These are phyloP conservation scores for Dendrostoma leiphaemia DNA, from an alignment of 2,329 filamentous ascomycete species.

Conservation along the genomic window DNA sequence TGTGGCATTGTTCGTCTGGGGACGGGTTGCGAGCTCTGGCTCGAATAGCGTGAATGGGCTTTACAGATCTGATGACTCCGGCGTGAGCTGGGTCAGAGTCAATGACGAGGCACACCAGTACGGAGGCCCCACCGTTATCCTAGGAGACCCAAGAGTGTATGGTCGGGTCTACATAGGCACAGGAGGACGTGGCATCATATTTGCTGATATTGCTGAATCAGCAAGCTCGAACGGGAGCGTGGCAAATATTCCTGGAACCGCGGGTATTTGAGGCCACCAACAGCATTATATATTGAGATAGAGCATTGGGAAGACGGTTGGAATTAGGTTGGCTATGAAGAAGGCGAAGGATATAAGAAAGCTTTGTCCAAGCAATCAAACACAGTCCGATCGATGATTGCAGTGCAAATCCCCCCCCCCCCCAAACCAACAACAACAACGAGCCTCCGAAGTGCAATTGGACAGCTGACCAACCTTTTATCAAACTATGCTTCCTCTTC, in stretches of 20 bases:
- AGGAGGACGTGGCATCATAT: slow-evolving; percentile 1
- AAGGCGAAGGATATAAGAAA: no score
- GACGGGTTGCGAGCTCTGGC: neutral
- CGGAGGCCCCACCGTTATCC: slow-evolving; percentile 1
- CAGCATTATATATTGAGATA: no score
- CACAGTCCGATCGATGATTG: no score
- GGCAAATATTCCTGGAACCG: neutral
- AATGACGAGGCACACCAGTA: slow-evolving; percentile 8
- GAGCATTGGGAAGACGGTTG: no score
- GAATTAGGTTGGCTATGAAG: no score
- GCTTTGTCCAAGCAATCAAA: no score
- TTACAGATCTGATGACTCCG: slow-evolving; percentile 5
- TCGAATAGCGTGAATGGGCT: neutral
- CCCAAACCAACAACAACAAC: neutral
- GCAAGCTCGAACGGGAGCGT: neutral
- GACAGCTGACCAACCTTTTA: no score
- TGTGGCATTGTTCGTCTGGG: slow-evolving; percentile 3
- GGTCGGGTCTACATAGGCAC: slow-evolving; percentile 7
- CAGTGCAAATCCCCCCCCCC: no score
- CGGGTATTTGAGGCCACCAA: neutral
- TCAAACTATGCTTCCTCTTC: neutral
- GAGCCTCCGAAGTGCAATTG: neutral
- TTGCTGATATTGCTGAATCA: slow-evolving; percentile 5
- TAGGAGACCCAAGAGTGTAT: slow-evolving; percentile 9
- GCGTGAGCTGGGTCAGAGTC: slow-evolving; percentile 2